Conservation (phyloP, 768 basidiomycete genomes). For the Tylopilus vinaceipallidus region DNA sequence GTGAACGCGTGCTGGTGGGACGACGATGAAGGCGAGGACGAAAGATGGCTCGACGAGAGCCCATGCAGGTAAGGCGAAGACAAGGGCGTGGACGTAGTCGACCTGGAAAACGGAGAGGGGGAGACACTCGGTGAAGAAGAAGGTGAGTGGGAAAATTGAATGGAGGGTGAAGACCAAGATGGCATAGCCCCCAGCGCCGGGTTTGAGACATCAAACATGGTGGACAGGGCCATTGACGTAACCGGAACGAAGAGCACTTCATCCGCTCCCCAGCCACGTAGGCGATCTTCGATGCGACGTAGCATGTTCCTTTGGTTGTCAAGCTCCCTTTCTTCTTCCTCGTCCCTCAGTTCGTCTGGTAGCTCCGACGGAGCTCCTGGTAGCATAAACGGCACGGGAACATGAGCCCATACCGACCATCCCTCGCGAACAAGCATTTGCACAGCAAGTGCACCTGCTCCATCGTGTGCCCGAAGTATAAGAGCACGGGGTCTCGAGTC, state of each 20-base stretch:
- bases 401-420: constrained; percentile 75
- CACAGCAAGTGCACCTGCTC: constrained; percentile 70
- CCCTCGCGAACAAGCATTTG: constrained; percentile 73
- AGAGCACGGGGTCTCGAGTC: constrained; percentile 44
- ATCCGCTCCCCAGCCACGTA: constrained; percentile 70
- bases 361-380: constrained; percentile 36
- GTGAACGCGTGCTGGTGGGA: constrained; percentile 25
- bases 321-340: constrained; percentile 35
- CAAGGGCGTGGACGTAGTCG: constrained; percentile 30
- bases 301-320: constrained; percentile 43
- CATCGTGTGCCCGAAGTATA: constrained; percentile 72
- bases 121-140: constrained; percentile 33
- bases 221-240: constrained; percentile 18
- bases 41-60: constrained; percentile 25
- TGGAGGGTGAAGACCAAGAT: constrained; percentile 26
- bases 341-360: constrained; percentile 32
- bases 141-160: constrained; percentile 24
- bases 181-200: constrained; percentile 17
- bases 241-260: constrained; percentile 65
- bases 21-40: constrained; percentile 26
- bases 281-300: constrained; percentile 47
- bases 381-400: constrained; percentile 38
- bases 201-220: constrained; percentile 23
- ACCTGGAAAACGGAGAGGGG: constrained; percentile 33
- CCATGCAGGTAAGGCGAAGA: constrained; percentile 29